Conservation (phyloP, 164 flowering plant genomes). For the Piper betle region DNA sequence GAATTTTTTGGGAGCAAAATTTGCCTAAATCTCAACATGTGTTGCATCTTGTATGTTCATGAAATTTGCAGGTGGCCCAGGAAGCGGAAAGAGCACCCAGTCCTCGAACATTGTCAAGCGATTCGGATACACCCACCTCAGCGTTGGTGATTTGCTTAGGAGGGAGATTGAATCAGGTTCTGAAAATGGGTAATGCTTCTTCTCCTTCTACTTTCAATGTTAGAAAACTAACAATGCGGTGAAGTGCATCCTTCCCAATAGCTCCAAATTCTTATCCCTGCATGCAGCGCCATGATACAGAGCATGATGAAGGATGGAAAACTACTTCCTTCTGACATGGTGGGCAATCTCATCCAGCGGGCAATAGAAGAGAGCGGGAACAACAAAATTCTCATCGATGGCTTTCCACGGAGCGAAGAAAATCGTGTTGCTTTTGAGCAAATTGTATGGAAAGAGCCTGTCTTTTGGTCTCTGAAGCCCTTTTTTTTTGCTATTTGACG, state of each 20-base stretch:
- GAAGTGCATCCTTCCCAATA: not conserved
- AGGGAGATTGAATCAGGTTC: slow-evolving; percentile 94
- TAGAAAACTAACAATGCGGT: not conserved
- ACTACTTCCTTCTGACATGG: slow-evolving; percentile 90
- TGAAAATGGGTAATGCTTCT: slow-evolving; percentile 60
- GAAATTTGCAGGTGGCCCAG: slow-evolving; percentile 73
- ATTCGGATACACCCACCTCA: slow-evolving; percentile 91
- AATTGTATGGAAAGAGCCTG: slow-evolving; percentile 35
- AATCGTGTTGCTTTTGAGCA: slow-evolving; percentile 87
- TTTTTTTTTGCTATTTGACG: not conserved
- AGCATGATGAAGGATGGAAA: slow-evolving; percentile 87
- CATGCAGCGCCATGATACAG: slow-evolving; percentile 69
- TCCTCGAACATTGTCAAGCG: slow-evolving; percentile 73
- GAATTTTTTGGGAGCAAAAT: too few relatives aligned
- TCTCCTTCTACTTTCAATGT: not conserved
- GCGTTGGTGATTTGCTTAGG: slow-evolving; percentile 96
- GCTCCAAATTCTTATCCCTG: not conserved
- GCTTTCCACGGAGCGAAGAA: slow-evolving; percentile 93
- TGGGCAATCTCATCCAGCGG: slow-evolving; percentile 70
- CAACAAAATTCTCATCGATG: slow-evolving; percentile 87
- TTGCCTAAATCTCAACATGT: too few relatives aligned
- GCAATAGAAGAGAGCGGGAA: slow-evolving; percentile 70
- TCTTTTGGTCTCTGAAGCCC: not conserved
- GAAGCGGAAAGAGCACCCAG: slow-evolving; percentile 96
- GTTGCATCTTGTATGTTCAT: too few relatives aligned